A percentile compares a stretch with the other conserved stretches of the same genome.
These are phyloP conservation scores for Withania somnifera DNA, from an alignment of 305 asterid species.

Conservation along the genomic window DNA sequence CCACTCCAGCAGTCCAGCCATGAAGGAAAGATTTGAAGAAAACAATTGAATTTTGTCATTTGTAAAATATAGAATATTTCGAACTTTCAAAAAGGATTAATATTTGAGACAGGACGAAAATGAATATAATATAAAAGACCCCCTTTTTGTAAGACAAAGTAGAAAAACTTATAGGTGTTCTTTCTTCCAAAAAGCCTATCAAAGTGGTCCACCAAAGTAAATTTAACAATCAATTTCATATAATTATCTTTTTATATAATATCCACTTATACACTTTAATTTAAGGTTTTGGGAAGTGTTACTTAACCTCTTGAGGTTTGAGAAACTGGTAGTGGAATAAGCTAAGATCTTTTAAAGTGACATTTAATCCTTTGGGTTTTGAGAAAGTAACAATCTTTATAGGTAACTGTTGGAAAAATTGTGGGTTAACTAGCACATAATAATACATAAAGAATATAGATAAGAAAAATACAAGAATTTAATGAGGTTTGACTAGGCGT, in stretches of 20 bases:
- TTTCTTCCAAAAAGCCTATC: neutral
- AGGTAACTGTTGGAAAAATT: no score
- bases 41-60: neutral
- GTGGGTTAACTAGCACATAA: no score
- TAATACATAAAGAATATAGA: no score
- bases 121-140: neutral
- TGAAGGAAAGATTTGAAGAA: neutral
- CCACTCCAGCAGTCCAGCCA: neutral
- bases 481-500: no score
- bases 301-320: neutral
- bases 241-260: neutral
- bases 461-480: no score
- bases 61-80: neutral
- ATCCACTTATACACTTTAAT: neutral
- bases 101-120: neutral
- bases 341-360: neutral
- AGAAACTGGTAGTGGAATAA: neutral
- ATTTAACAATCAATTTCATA: neutral
- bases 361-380: neutral
- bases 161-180: neutral
- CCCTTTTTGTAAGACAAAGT: neutral
- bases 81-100: neutral
- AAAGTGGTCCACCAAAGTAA: slow-evolving; percentile 2
- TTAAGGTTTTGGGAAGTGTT: neutral
- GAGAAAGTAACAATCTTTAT: neutral